Conservation (phyloP, 1,284 basidiomycete genomes). For the Bjerkandera adusta region DNA sequence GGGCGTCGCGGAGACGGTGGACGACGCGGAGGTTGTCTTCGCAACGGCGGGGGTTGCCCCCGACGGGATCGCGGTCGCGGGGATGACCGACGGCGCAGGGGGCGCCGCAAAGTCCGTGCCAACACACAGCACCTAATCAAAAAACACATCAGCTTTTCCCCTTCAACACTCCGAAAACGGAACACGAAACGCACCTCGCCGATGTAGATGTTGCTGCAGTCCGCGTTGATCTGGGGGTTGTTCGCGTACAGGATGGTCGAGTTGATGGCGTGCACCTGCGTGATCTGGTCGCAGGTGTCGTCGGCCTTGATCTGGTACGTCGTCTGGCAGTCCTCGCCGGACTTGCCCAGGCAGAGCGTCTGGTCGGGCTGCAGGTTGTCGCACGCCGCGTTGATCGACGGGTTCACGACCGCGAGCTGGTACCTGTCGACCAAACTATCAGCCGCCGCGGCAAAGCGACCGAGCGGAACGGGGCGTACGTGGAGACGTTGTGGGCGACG, state of each 20-base stretch:
- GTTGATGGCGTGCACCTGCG: slow-evolving; percentile 40
- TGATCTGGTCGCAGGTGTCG: slow-evolving; percentile 52
- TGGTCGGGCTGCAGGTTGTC: slow-evolving; percentile 51
- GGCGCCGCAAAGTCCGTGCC: slow-evolving; percentile 27
- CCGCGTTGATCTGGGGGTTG: slow-evolving; percentile 64
- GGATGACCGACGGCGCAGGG: slow-evolving; percentile 39
- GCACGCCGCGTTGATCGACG: slow-evolving; percentile 50
- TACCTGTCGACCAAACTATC: too few species aligned
- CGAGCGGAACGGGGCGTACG: slow-evolving; percentile 37
- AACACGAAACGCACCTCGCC: slow-evolving; percentile 50
- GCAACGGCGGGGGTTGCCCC: slow-evolving; percentile 34
- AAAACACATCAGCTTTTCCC: neutral
- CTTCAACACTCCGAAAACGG: neutral
- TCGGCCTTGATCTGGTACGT: slow-evolving; percentile 42
- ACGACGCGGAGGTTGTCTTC: slow-evolving; percentile 24
- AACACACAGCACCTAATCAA: slow-evolving; percentile 50
- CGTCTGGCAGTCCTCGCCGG: slow-evolving; percentile 30
- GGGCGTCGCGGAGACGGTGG: slow-evolving; percentile 23
- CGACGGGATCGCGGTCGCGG: slow-evolving; percentile 31
- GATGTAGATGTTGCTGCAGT: slow-evolving; percentile 63
- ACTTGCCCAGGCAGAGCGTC: slow-evolving; percentile 34
- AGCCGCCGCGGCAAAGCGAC: slow-evolving; percentile 3
- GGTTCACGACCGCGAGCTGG: slow-evolving; percentile 67
- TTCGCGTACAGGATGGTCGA: slow-evolving; percentile 49
- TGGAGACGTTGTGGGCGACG: slow-evolving; percentile 60